phyloP scores from a whole-genome alignment of 2,329 filamentous ascomycete genomes.

The Gremmenia infestans region DNA sequence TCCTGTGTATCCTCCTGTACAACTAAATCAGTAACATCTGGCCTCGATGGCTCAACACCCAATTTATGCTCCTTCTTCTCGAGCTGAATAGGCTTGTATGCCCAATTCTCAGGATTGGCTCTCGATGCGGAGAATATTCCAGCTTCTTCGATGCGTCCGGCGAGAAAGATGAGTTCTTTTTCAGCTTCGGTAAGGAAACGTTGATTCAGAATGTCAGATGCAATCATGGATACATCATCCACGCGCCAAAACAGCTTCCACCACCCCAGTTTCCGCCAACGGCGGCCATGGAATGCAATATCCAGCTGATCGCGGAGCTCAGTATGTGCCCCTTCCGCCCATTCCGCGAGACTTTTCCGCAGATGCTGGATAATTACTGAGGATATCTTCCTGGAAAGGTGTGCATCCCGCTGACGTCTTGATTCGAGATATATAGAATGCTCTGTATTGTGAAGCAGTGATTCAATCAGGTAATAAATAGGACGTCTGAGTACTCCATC shows the following conservation, averaged over 20 bases:
- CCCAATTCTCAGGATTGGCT: conserved; percentile 16
- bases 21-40: conserved; percentile 19
- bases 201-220: conserved; percentile 70
- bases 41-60: conserved; percentile 14
- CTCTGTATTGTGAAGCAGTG: conserved; percentile 54
- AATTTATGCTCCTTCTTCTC: conserved; percentile 2
- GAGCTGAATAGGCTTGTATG: conserved; percentile 21
- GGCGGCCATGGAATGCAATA: conserved; percentile 65
- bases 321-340: conserved; percentile 75
- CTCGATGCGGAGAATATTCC: conserved; percentile 37
- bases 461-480: conserved; percentile 61
- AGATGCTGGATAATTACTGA: conserved; percentile 42
- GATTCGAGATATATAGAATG: conserved; percentile 48
- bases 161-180: conserved; percentile 74
- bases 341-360: conserved; percentile 56
- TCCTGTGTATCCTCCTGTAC: conserved; percentile 14
- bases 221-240: conserved; percentile 83
- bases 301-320: conserved; percentile 80
- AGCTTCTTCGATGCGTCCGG: conserved; percentile 67
- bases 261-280: conserved; percentile 81
- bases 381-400: conserved; percentile 29
- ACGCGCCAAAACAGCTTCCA: conserved; percentile 95
- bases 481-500: conserved; percentile 56
- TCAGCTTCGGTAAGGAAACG: conserved; percentile 76
- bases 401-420: conserved; percentile 29